Conservation (phyloP, 495 filamentous ascomycete genomes). For the Xylaria nigripes region DNA sequence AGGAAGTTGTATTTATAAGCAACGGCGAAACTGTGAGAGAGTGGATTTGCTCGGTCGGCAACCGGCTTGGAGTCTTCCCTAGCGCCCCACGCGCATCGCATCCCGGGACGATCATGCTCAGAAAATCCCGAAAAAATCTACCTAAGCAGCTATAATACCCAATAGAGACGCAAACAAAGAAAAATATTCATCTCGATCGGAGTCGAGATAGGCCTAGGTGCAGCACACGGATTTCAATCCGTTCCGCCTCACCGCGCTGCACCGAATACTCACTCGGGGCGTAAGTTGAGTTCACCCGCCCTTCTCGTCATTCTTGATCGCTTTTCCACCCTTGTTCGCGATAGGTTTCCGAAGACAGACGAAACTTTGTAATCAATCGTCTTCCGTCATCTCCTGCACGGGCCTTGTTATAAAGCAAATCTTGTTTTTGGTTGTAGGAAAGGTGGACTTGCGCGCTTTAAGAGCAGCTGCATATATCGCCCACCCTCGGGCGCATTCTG, state of each 20-base stretch:
- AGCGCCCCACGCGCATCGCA: slow-evolving; percentile 9
- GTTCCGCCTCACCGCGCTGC: too few species aligned
- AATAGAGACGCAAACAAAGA: not conserved
- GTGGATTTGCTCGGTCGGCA: not conserved
- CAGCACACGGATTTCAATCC: too few species aligned
- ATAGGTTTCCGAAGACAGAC: not conserved
- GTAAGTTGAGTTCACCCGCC: too few species aligned
- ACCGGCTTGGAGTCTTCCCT: not conserved
- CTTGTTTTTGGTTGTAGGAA: slow-evolving; percentile 10
- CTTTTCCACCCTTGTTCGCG: not conserved
- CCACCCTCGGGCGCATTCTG: slow-evolving; percentile 1
- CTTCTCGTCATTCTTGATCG: too few species aligned
- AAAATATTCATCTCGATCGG: not conserved
- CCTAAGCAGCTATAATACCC: too few species aligned
- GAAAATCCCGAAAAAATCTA: too few species aligned
- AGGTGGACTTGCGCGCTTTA: slow-evolving; percentile 20
- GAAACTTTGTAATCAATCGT: not conserved
- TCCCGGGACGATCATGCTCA: slow-evolving; percentile 2
- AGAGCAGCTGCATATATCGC: slow-evolving; percentile 7
- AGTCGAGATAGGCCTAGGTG: too few species aligned
- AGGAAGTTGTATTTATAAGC: slow-evolving; percentile 9
- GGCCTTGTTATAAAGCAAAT: not conserved
- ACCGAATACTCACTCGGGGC: too few species aligned
- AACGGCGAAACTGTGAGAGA: not conserved
- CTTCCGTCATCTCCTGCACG: not conserved